These are phyloP conservation scores for Pythium pectinolyticum DNA, from an alignment of 352 stramenopile genomes.

Conservation along the genomic window DNA sequence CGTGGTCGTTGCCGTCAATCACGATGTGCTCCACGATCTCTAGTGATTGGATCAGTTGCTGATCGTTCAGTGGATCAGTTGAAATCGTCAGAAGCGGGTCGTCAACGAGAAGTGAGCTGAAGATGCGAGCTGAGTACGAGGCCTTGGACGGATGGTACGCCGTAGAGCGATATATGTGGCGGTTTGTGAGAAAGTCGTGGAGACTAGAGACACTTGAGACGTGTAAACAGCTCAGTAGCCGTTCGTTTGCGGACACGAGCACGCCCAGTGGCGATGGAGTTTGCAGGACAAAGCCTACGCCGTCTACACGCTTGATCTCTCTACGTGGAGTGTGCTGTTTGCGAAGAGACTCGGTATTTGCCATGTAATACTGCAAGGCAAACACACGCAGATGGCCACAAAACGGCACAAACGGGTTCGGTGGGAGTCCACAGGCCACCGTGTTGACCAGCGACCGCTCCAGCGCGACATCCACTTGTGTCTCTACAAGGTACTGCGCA, in stretches of 20 bases:
- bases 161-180: slow-evolving; percentile 22
- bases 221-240: slow-evolving; percentile 25
- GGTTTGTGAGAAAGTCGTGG: slow-evolving; percentile 29
- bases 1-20: slow-evolving; percentile 36
- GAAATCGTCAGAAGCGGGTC: slow-evolving; percentile 23
- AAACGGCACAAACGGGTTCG: slow-evolving; percentile 52
- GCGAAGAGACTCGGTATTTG: not conserved
- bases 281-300: not conserved
- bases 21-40: slow-evolving; percentile 46
- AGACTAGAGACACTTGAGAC: slow-evolving; percentile 5
- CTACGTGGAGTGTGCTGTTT: not conserved
- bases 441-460: slow-evolving; percentile 55
- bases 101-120: slow-evolving; percentile 32
- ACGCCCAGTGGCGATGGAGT: not conserved
- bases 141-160: slow-evolving; percentile 40
- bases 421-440: slow-evolving; percentile 38
- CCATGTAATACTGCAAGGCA: slow-evolving; percentile 4
- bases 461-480: slow-evolving; percentile 43
- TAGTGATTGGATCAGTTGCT: slow-evolving; percentile 19
- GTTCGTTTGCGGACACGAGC: slow-evolving; percentile 10
- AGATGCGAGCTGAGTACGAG: slow-evolving; percentile 39
- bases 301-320: not conserved
- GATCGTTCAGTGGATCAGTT: slow-evolving; percentile 2
- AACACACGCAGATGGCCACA: slow-evolving; percentile 40
- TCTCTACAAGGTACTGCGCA: slow-evolving; percentile 49